Base-by-base conservation (phyloP, 2,329 filamentous ascomycete genomes). In the Simplicillium sp. region DNA sequence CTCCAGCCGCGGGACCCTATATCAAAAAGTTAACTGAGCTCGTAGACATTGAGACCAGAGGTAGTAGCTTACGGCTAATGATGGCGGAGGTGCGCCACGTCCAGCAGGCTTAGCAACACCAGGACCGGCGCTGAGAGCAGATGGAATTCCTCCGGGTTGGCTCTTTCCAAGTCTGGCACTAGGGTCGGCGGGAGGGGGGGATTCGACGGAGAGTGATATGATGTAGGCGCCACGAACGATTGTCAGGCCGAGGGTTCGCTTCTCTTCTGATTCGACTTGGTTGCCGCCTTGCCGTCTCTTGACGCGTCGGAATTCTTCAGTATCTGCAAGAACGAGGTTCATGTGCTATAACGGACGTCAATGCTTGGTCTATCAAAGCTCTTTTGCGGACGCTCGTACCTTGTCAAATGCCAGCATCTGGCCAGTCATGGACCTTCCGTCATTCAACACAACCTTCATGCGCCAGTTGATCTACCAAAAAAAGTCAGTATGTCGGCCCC, bases 371-470 rank as follows among this genome's bases (percentile, higher is more conserved):
- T 5, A 25, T 25, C 9, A 25, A 25, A 25, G 20, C 20, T 25
- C 20, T 9, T n/a, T 17, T 36, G 52, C 14, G 55, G 53, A 25
- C 14, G 12, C 9, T 44, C 53, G 44, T 66, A 90, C 87, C 79
- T 97, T 97, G 66, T 98, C 92, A 58, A 97, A 98, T 41, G 92
- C 92, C 52, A 98, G 78, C 87, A 98, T 95, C 65, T 97, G 88
- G 47, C 89, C 92, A 33, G 88, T 89, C 82, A 98, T 94, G 65
- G 96, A 87, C 58, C 92, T 82, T 50, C 87, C 87, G 69, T 98
- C 92, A 59, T 87, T 87, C 62, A 98, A 76, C 42, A 89, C 97
- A 50, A 96, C 84, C 61, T 90, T 84, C 89, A 98, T 97, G 67
- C 90, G 87, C 75, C 94, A 97, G 73, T 98, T 97, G 76, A 98